Conservation (phyloP, 371 early-diverging fungal genomes). For the Mortierella polycephala region DNA sequence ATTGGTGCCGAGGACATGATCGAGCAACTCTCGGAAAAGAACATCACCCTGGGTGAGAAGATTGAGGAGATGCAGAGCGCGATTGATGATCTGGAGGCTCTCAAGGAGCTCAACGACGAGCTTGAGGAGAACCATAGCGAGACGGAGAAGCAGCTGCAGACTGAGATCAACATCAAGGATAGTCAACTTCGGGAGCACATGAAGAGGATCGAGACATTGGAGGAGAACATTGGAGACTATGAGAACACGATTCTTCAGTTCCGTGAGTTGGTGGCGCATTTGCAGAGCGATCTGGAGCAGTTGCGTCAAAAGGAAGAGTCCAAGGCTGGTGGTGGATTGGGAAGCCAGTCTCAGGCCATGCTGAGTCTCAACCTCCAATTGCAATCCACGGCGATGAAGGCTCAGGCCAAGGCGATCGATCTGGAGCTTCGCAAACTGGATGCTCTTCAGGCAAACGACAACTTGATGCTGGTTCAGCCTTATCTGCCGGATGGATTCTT, state of each 20-base stretch:
- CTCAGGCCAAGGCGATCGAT: constrained; percentile 90
- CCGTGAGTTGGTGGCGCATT: constrained; percentile 80
- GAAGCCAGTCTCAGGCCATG: constrained; percentile 86
- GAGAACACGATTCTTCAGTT: constrained; percentile 88
- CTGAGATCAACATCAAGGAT: constrained; percentile 86
- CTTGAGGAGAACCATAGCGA: constrained; percentile 91
- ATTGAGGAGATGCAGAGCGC: constrained; percentile 80
- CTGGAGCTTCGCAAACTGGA: constrained; percentile 90
- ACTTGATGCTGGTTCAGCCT: constrained; percentile 76
- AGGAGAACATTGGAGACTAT: constrained; percentile 87
- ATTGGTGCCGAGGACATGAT: constrained; percentile 85
- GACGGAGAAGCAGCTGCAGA: constrained; percentile 84
- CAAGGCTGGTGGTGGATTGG: constrained; percentile 57
- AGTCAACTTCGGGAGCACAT: constrained; percentile 71
- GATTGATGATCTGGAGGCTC: constrained; percentile 90
- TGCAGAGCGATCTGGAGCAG: constrained; percentile 80
- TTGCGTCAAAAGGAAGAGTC: constrained; percentile 72
- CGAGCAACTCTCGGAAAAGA: constrained; percentile 82
- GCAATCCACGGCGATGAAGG: constrained; percentile 83
- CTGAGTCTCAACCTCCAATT: constrained; percentile 84
- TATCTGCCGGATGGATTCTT: constrained; percentile 90
- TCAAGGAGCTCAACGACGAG: constrained; percentile 91
- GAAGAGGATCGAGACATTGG: constrained; percentile 68
- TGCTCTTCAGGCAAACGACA: constrained; percentile 82
- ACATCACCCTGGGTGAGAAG: constrained; percentile 76